Percentiles rank a stretch among this genome's conserved stretches.
Conservation (phyloP, 2,329 filamentous ascomycete genomes). For the Sclerotinia borealis region DNA sequence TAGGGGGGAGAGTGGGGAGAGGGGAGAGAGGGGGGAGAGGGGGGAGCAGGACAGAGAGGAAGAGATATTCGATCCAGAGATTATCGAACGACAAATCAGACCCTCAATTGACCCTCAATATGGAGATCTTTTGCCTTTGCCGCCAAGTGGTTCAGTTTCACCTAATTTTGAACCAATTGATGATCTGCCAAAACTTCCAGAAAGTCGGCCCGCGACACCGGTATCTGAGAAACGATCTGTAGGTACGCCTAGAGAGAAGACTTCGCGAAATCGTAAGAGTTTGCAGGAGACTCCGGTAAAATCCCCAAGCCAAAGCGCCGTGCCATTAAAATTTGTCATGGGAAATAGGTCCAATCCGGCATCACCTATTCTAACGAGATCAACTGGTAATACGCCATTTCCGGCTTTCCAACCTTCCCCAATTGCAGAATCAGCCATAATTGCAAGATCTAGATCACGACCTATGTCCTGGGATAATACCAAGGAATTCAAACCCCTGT, state of each 20-base stretch:
- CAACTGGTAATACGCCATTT: constrained; percentile 36
- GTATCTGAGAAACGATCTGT: constrained; percentile 24
- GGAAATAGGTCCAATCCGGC: constrained; percentile 36
- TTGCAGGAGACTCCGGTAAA: constrained; percentile 29
- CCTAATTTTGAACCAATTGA: constrained; percentile 35
- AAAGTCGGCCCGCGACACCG: constrained; percentile 46
- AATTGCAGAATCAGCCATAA: constrained; percentile 28
- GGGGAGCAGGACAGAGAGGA: constrained; percentile 12
- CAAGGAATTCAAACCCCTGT: constrained; percentile 73
- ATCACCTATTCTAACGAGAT: constrained; percentile 38
- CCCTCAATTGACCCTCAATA: constrained; percentile 62
- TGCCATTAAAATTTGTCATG: constrained; percentile 50
- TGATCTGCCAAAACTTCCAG: constrained; percentile 48
- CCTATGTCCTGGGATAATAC: constrained; percentile 57
- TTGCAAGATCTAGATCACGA: constrained; percentile 39
- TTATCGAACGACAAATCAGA: constrained; percentile 52
- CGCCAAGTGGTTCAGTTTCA: constrained; percentile 52
- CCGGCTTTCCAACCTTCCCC: constrained; percentile 30
- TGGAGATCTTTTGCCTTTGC: constrained; percentile 58
- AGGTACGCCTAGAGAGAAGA: constrained; percentile 20
- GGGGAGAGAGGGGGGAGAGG: not conserved
- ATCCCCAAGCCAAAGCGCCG: constrained; percentile 44
- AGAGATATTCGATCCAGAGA: constrained; percentile 50
- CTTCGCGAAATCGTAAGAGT: constrained; percentile 20
- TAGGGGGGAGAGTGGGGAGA: not conserved